Evolutionary conservation across 1,284 basidiomycete species (phyloP), one percentile per base, ranked within the genome.

Genomic region (Tilletia horrida): DNA sequence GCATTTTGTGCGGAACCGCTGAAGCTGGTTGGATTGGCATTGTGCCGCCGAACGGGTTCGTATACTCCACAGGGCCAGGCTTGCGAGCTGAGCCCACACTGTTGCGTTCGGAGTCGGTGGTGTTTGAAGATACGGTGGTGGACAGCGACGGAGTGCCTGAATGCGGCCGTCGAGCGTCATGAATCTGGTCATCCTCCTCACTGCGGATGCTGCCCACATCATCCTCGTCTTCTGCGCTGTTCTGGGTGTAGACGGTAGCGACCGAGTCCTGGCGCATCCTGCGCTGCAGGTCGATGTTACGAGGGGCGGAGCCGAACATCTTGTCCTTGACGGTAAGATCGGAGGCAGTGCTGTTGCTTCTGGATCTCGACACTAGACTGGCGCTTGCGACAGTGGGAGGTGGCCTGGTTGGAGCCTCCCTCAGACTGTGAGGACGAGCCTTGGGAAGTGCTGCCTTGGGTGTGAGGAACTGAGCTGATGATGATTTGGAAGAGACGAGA

Each of bases 281-380:
- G 23, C 55, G 23, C 16, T 13, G 31, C 18, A 18, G 29, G 9
- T 31, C 31, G 13, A 18, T 18, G 23, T 8, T 29, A 14, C 27
- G 27, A 3, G 55, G 55, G 11, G 55, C n/a, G 9, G 27, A 59
- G 23, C 27, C 55, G 27, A 29, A 29, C 55, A 59, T 59, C 9
- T 59, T 29, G 27, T 25, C 8, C 13, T 18, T 14, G 29, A 59
- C 55, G 29, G 55, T 40, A 3, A 29, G 16, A 13, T 59, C 31
- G 3, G 55, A 59, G 8, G 31, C 55, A 21, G n/a, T 29, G n/a
- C 55, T 59, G 31, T 59, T 59, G 55, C 29, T 31, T 29, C 55
- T 31, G 7, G 55, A 25, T 35, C 31, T 14, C n/a, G 55, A 35
- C 13, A 6, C 6, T 11, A 6, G 35, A 40, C 35, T 40, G 35